Evolutionary conservation across 139 green algal species (phyloP).

Genomic region (Yamagishiella unicocca): DNA sequence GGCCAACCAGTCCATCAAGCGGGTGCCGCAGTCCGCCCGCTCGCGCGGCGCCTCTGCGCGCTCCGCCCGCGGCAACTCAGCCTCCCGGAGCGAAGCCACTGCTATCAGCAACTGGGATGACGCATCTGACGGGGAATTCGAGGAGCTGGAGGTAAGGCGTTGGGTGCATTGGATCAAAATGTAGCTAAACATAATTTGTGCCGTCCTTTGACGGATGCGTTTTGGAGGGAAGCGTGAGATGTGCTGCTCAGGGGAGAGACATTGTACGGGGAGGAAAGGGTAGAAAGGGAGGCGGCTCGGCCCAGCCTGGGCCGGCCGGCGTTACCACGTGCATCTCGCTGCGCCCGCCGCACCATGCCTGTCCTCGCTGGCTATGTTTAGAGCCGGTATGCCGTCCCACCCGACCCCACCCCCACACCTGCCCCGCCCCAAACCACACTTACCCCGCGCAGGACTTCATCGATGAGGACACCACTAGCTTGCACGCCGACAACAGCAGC

Average conservation of each 20-base stretch:
- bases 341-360: too few relatives aligned
- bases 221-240: too few relatives aligned
- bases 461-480: neutral
- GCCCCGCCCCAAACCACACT: neutral
- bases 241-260: too few relatives aligned
- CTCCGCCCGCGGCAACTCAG: neutral
- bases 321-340: too few relatives aligned
- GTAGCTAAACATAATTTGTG: too few relatives aligned
- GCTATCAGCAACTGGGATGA: constrained; percentile 10
- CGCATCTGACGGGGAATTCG: constrained; percentile 18
- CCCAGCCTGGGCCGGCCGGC: too few relatives aligned
- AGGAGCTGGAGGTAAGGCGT: constrained; percentile 30
- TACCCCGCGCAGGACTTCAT: neutral
- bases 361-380: too few relatives aligned
- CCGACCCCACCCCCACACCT: too few relatives aligned
- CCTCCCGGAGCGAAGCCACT: neutral
- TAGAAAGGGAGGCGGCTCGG: too few relatives aligned
- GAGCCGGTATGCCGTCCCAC: too few relatives aligned
- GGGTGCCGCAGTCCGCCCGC: constrained; percentile 22
- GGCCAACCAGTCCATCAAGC: constrained; percentile 45
- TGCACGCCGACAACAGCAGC: neutral
- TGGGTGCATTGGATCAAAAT: neutral
- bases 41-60: neutral
- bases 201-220: too few relatives aligned
- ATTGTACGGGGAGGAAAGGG: too few relatives aligned